Conservation (phyloP, 495 filamentous ascomycete species). For the Penicillium ucsense region DNA sequence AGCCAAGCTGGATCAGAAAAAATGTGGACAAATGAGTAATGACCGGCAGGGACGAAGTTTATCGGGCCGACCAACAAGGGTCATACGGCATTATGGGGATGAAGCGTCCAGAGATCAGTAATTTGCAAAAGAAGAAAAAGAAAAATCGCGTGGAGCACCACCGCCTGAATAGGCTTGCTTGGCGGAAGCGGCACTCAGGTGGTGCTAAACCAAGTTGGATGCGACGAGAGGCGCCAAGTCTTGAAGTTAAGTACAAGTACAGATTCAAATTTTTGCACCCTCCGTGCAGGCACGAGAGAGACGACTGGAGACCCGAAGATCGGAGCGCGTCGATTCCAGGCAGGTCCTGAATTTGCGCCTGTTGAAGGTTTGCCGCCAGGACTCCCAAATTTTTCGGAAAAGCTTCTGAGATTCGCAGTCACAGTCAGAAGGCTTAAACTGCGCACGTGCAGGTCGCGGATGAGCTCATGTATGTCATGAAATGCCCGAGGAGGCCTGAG, state of each 20-base stretch:
- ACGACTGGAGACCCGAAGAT: not conserved
- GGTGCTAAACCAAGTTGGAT: not conserved
- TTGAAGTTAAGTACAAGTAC: too few relatives aligned
- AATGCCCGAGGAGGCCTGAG: not conserved
- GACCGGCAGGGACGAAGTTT: not conserved
- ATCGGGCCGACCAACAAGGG: too few relatives aligned
- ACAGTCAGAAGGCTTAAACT: conserved; percentile 10
- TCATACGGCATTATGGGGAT: too few relatives aligned
- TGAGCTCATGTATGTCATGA: conserved; percentile 4
- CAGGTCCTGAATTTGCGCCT: not conserved
- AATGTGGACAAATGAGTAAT: not conserved
- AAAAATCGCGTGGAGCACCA: not conserved
- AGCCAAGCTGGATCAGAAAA: not conserved
- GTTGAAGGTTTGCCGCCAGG: not conserved
- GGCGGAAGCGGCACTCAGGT: not conserved
- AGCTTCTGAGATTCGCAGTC: not conserved
- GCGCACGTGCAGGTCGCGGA: conserved; percentile 12
- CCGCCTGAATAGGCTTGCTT: conserved; percentile 1
- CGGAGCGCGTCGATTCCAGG: not conserved
- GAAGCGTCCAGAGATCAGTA: too few relatives aligned
- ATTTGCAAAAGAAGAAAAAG: too few relatives aligned
- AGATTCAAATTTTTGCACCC: too few relatives aligned
- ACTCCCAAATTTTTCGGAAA: not conserved
- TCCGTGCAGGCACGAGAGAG: too few relatives aligned
- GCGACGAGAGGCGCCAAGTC: too few relatives aligned